Conservation (phyloP, 192 early-diverging fungal species). For the Entomortierella lignicola region DNA sequence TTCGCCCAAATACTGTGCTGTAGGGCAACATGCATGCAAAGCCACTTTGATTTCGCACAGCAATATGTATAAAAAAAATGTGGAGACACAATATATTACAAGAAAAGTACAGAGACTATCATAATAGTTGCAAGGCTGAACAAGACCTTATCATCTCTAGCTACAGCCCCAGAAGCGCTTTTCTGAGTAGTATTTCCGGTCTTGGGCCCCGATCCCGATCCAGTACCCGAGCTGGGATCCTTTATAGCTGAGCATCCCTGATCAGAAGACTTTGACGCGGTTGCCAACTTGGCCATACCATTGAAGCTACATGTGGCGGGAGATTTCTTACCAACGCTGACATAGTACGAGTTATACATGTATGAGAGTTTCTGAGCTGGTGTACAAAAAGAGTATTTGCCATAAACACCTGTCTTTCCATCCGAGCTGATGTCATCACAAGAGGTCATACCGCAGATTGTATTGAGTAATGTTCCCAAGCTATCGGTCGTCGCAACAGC, state of each 20-base stretch:
- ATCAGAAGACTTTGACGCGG: constrained; percentile 30
- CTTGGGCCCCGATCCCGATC: neutral
- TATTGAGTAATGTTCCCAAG: constrained; percentile 54
- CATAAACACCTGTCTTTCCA: constrained; percentile 58
- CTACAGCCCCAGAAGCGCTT: neutral
- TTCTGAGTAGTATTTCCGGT: neutral
- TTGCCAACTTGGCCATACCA: constrained; percentile 49
- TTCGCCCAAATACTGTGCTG: neutral
- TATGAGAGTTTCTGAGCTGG: constrained; percentile 60
- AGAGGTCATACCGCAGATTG: constrained; percentile 55
- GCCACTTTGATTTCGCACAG: neutral
- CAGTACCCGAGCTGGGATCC: constrained; percentile 15
- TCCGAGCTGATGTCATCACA: constrained; percentile 62
- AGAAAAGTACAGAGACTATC: neutral
- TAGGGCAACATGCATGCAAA: constrained; percentile 8
- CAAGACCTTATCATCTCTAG: neutral
- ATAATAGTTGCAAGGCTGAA: constrained; percentile 1
- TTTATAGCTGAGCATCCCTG: constrained; percentile 30
- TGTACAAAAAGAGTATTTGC: constrained; percentile 60
- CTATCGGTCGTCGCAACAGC: constrained; percentile 33
- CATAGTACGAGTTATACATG: constrained; percentile 59
- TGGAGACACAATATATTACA: neutral
- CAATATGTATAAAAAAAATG: neutral
- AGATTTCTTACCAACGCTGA: constrained; percentile 39
- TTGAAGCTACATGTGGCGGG: constrained; percentile 52